These are phyloP conservation scores for Rhamnella rubrinervis DNA, from an alignment of 331 rosid genomes.

Conservation along the genomic window DNA sequence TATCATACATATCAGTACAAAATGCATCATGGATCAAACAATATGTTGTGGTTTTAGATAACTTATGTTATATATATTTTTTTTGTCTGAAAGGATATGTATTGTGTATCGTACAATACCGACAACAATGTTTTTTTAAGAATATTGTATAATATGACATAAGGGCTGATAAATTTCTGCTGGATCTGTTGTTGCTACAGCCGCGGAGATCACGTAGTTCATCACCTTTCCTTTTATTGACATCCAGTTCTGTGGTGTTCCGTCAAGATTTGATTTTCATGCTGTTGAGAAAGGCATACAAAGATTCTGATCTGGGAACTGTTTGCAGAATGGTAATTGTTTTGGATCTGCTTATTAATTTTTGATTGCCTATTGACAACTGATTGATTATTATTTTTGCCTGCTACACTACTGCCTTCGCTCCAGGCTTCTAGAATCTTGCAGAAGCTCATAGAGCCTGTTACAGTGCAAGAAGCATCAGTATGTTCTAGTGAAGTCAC, in stretches of 20 bases:
- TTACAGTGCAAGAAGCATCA: constrained; percentile 46
- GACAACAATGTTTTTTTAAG: no score
- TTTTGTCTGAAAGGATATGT: no score
- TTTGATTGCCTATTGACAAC: constrained; percentile 15
- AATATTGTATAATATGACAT: no score
- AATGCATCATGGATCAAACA: no score
- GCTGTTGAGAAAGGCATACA: constrained; percentile 83
- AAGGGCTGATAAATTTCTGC: not conserved
- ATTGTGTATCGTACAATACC: no score
- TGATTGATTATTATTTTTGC: constrained; percentile 20
- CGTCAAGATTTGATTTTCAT: constrained; percentile 73
- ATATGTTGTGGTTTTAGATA: no score
- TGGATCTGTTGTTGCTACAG: constrained; percentile 37
- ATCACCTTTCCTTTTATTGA: constrained; percentile 52
- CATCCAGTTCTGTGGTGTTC: constrained; percentile 66
- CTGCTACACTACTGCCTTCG: constrained; percentile 21
- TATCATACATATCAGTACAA: no score
- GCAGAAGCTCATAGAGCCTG: constrained; percentile 70
- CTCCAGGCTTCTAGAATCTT: constrained; percentile 79
- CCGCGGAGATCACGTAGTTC: constrained; percentile 79
- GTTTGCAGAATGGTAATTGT: constrained; percentile 79
- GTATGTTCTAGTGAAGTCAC: constrained; percentile 47
- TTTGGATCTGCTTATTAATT: constrained; percentile 11
- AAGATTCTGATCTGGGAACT: constrained; percentile 72
- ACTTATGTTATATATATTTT: no score